Conservation (phyloP, 371 early-diverging fungal species). For the Phascolomyces articulosus region DNA sequence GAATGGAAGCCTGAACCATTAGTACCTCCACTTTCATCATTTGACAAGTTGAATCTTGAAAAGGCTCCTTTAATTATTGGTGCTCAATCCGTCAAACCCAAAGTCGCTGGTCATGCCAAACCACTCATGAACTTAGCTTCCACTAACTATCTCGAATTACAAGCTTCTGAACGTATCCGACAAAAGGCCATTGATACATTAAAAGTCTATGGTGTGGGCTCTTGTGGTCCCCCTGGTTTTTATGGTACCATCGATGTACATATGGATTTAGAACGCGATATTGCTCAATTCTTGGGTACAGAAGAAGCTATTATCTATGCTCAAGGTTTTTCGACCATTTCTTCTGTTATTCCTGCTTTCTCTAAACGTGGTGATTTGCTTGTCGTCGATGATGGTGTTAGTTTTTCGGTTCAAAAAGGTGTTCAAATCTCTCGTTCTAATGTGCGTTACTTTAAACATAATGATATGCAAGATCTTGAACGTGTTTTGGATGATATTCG, state of each 20-base stretch:
- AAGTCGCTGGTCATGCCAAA: conserved; percentile 54
- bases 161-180: conserved; percentile 76
- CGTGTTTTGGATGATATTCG: conserved; percentile 81
- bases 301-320: conserved; percentile 97
- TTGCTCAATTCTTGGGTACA: conserved; percentile 89
- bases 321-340: conserved; percentile 95
- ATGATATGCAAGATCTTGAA: conserved; percentile 93
- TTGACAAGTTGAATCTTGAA: conserved; percentile 79
- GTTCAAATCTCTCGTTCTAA: conserved; percentile 88
- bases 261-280: conserved; percentile 90
- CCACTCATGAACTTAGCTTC: conserved; percentile 84
- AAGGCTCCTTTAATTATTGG: conserved; percentile 80
- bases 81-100: conserved; percentile 61
- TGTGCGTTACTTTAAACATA: conserved; percentile 93
- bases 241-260: conserved; percentile 99
- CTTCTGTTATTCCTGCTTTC: conserved; percentile 97
- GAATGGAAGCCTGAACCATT: conserved; percentile 98
- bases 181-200: conserved; percentile 89
- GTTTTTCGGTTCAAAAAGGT: conserved; percentile 92
- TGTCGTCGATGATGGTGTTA: conserved; percentile 90
- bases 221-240: conserved; percentile 99
- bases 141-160: conserved; percentile 87
- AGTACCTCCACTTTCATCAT: conserved; percentile 76
- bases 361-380: conserved; percentile 97
- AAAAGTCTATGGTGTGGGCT: conserved; percentile 97